These are phyloP conservation scores for Phytophthora vignae DNA, from an alignment of 352 stramenopile genomes.

Conservation along the genomic window DNA sequence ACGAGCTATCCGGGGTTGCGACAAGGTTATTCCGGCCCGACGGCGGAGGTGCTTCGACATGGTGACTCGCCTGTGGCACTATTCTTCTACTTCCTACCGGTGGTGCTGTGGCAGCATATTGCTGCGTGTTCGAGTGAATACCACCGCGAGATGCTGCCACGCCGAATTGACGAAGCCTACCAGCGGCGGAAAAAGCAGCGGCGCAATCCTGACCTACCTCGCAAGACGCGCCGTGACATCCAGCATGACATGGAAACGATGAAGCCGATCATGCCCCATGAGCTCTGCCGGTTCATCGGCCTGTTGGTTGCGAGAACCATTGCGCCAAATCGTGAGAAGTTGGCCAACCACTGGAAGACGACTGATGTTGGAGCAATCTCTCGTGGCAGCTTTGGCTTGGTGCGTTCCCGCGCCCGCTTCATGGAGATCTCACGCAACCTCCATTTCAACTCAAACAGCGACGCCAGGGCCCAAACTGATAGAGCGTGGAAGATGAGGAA, in stretches of 20 bases:
- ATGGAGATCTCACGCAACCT: conserved; percentile 2
- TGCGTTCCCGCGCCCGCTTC: neutral
- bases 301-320: neutral
- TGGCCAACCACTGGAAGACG: neutral
- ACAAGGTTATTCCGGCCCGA: conserved; percentile 9
- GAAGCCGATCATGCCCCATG: neutral
- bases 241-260: neutral
- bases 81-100: conserved; percentile 1
- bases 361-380: neutral
- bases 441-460: conserved; percentile 1
- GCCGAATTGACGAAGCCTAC: neutral
- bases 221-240: neutral
- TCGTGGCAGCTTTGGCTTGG: neutral
- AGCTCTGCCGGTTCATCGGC: neutral
- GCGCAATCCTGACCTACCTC: neutral
- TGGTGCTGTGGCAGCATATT: conserved; percentile 3
- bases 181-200: neutral
- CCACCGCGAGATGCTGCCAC: conserved; percentile 1
- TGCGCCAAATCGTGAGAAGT: neutral
- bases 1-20: conserved; percentile 11
- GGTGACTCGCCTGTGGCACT: neutral
- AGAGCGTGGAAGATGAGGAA: neutral
- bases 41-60: neutral
- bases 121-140: neutral
- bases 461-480: neutral